phyloP scores from a whole-genome alignment of 1,284 basidiomycete genomes.

The Papiliotrema nemorosa region DNA sequence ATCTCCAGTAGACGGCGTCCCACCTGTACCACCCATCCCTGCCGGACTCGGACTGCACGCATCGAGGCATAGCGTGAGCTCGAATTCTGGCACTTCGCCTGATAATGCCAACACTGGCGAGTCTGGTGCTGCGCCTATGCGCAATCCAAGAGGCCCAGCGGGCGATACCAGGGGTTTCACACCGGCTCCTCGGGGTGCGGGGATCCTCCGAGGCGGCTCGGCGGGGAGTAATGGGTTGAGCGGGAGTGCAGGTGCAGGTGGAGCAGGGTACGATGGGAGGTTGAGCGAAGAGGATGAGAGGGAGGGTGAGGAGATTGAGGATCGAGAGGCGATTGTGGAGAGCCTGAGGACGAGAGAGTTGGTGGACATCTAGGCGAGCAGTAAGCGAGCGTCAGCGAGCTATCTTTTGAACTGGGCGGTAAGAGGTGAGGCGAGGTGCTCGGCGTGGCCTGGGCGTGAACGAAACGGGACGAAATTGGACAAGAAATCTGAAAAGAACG shows the following conservation, averaged over 20 bases:
- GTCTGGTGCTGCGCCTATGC: slow-evolving; percentile 20
- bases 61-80: slow-evolving; percentile 6
- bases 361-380: slow-evolving; percentile 1
- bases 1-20: slow-evolving; percentile 24
- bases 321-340: neutral
- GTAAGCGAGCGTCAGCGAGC: neutral
- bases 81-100: neutral
- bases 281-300: slow-evolving; percentile 6
- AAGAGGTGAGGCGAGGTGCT: no score
- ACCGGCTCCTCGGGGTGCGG: neutral
- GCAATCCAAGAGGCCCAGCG: slow-evolving; percentile 44
- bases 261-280: neutral
- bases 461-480: no score
- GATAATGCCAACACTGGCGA: neutral
- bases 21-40: slow-evolving; percentile 42
- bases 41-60: slow-evolving; percentile 17
- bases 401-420: neutral
- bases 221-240: neutral
- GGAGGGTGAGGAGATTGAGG: neutral
- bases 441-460: no score
- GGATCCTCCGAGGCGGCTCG: neutral
- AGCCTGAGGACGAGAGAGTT: slow-evolving; percentile 1
- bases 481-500: no score
- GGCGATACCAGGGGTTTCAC: slow-evolving; percentile 40
- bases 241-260: neutral